Evolutionary conservation across 192 early-diverging fungal species (phyloP), one percentile per base, ranked within the genome.

Genomic region (Coemansia sp.): DNA sequence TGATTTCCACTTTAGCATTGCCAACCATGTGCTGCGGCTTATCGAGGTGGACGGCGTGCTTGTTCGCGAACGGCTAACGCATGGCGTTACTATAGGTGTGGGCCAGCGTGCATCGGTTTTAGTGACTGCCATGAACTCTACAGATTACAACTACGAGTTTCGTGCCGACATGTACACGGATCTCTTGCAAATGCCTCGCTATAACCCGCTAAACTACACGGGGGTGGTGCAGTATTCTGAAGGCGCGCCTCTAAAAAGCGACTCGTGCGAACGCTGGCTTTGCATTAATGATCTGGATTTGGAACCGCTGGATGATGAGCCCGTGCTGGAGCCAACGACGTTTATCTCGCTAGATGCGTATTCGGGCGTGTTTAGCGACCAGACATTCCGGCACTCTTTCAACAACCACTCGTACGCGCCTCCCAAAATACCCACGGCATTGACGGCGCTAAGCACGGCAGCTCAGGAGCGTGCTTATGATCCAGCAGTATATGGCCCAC

Each of bases 11-110:
- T 80, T 94, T 57, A 82, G 80, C 59, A 88, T 94, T 56, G 89
- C 89, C 53, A 84, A 79, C 13, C 93, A 93, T 65, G 68, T 78
- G 16, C 61, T 94, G 67, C 71, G 79, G 38, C 65, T 94, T 14
- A 89, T 94, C 65, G 93, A 94, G 62, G 80, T 86, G 23, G 88
- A 92, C 43, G 90, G 90, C 31, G 81, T 84, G 33, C 73, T 83
- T 55, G 78, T 81, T 19, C 65, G 83, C 43, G 81, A 82, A 21
- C 79, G 55, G 20, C 61, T 59, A 13, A 81, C 83, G 2, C 53
- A 78, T 10, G 78, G 72, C 20, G 70, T 91, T 15, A 68, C 77
- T 12, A 35, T 92, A 11, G 82, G 82, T 8, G 73, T 82, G 18
- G 92, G 86, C 4, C 90, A 92, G 67, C 83, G 91, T 6, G 72